Conservation (phyloP, 495 filamentous ascomycete genomes). For the Xylaria telfairii region DNA sequence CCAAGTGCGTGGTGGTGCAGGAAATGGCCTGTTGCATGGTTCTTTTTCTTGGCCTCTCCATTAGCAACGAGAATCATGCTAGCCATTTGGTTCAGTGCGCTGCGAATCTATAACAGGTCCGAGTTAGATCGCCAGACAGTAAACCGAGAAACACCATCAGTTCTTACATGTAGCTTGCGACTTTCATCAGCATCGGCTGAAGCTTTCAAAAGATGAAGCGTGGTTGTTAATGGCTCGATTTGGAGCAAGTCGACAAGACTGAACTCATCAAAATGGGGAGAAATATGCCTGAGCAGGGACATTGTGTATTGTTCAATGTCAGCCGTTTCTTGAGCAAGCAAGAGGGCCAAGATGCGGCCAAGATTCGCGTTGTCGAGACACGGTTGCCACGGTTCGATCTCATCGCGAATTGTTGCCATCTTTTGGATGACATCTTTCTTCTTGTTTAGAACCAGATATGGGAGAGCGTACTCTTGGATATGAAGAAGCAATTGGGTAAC, state of each 20-base stretch:
- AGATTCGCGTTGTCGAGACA: conserved; percentile 70
- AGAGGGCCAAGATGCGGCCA: conserved; percentile 75
- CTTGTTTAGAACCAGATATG: conserved; percentile 80
- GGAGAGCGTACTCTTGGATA: conserved; percentile 82
- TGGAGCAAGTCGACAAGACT: conserved; percentile 73
- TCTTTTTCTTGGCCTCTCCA: conserved; percentile 53
- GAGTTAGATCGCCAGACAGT: conserved; percentile 6
- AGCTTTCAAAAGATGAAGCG: conserved; percentile 83
- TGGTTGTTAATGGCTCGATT: conserved; percentile 74
- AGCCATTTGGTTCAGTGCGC: conserved; percentile 72
- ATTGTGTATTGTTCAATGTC: conserved; percentile 73
- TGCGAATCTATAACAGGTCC: conserved; percentile 53
- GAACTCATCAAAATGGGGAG: conserved; percentile 68
- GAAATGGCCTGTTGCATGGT: conserved; percentile 71
- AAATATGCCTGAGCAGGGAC: conserved; percentile 67
- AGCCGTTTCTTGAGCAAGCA: conserved; percentile 72
- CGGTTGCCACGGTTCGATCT: conserved; percentile 46
- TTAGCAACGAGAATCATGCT: conserved; percentile 63
- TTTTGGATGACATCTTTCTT: conserved; percentile 78
- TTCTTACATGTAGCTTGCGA: conserved; percentile 57
- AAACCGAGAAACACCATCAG: conserved; percentile 10
- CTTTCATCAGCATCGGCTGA: conserved; percentile 71
- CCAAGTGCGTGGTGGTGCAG: conserved; percentile 85
- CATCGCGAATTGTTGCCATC: conserved; percentile 75
- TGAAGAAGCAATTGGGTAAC: conserved; percentile 73